These are phyloP conservation scores for Citrus inodora DNA, from an alignment of 345 rosid genomes.

Conservation along the genomic window DNA sequence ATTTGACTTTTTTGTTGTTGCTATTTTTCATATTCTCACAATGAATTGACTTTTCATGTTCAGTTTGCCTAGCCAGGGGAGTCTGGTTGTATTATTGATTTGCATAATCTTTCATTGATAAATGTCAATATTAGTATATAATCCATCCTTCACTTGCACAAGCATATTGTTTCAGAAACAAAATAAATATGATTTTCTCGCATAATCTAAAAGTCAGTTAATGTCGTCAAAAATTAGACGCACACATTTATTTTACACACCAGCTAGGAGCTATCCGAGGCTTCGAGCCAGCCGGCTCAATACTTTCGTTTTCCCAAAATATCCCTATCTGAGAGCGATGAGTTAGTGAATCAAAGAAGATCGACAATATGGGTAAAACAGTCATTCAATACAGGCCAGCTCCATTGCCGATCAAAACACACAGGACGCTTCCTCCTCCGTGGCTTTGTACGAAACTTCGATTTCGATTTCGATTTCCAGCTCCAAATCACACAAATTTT, in stretches of 20 bases:
- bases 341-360: background rate
- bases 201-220: no score
- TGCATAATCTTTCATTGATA: no score
- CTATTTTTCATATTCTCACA: no score
- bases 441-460: conserved; percentile 55
- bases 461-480: conserved; percentile 49
- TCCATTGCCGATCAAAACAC: conserved; percentile 85
- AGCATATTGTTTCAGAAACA: background rate
- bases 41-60: no score
- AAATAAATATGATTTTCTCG: no score
- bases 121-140: no score
- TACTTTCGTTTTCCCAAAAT: conserved; percentile 20
- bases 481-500: conserved; percentile 26
- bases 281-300: conserved; percentile 43
- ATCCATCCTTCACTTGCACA: background rate
- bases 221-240: background rate
- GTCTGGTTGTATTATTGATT: no score
- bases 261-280: conserved; percentile 15
- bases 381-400: conserved; percentile 35
- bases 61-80: no score
- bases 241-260: background rate
- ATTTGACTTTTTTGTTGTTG: no score
- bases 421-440: conserved; percentile 59
- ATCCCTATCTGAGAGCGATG: conserved; percentile 2
- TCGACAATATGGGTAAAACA: conserved; percentile 31